A percentile compares a stretch with the other conserved stretches of the same genome.
Evolutionary conservation across 2,329 filamentous ascomycete species (phyloP).

Genomic region (Claviceps pusilla): DNA sequence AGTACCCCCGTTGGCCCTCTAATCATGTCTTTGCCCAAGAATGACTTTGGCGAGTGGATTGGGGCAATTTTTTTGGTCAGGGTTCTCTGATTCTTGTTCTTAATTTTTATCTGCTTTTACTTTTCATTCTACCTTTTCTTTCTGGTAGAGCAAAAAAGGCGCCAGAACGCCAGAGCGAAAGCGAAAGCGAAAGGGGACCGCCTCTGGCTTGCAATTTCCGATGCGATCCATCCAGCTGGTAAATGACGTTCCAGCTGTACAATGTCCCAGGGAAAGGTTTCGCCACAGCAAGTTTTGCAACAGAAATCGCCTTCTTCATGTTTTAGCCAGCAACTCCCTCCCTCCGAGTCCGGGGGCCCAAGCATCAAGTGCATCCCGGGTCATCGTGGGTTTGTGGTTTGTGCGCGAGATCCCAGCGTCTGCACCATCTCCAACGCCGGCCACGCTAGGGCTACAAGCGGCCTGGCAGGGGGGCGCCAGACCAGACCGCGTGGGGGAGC

Average conservation of each 20-base stretch:
- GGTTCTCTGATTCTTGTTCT: too few relatives aligned
- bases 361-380: not conserved
- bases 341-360: slow-evolving; percentile 7
- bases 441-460: not conserved
- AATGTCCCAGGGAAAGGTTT: slow-evolving; percentile 11
- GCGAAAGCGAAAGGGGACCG: too few relatives aligned
- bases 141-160: too few relatives aligned
- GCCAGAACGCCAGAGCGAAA: too few relatives aligned
- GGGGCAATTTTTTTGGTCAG: too few relatives aligned
- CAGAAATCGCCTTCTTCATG: slow-evolving; percentile 14
- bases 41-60: too few relatives aligned
- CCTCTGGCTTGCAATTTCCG: not conserved
- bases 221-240: not conserved
- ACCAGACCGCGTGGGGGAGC: not conserved
- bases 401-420: not conserved
- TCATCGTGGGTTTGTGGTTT: slow-evolving; percentile 4
- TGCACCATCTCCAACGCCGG: slow-evolving; percentile 1
- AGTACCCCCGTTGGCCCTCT: slow-evolving; percentile 7
- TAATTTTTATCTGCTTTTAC: too few relatives aligned
- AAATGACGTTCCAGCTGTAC: slow-evolving; percentile 2
- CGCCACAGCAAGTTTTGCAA: slow-evolving; percentile 22
- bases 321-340: too few relatives aligned
- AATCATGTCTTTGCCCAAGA: not conserved
- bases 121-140: too few relatives aligned
- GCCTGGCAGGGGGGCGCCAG: not conserved